These are phyloP conservation scores for Thelonectria rubi DNA, from an alignment of 2,329 filamentous ascomycete genomes.

Conservation along the genomic window DNA sequence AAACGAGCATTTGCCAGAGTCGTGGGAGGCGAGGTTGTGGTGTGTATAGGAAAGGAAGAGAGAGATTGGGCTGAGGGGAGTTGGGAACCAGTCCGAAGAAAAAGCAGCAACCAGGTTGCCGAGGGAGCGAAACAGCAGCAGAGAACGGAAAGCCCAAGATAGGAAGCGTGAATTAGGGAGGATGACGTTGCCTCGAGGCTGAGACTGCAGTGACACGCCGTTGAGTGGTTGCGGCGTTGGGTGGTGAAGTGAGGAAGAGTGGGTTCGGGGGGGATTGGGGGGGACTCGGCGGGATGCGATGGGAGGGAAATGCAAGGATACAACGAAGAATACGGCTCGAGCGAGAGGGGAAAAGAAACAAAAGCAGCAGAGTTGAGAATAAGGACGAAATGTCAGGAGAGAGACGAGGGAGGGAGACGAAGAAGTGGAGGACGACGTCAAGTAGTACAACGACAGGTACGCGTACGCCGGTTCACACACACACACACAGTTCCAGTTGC, in stretches of 20 bases:
- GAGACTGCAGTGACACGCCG: not conserved
- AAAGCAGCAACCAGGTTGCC: not conserved
- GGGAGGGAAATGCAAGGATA: not conserved
- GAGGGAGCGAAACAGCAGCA: not conserved
- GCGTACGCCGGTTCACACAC: not conserved
- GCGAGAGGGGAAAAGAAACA: not conserved
- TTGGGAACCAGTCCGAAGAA: not conserved
- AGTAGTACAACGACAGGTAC: not conserved
- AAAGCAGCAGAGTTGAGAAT: not conserved
- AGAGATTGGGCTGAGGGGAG: not conserved
- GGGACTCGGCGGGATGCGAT: not conserved
- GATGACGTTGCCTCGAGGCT: constrained; percentile 8
- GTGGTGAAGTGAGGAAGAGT: not conserved
- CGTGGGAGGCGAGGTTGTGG: not conserved
- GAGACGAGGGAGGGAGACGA: not conserved
- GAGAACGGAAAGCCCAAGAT: no score
- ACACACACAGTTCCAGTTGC: not conserved
- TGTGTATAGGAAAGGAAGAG: not conserved
- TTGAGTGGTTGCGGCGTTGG: not conserved
- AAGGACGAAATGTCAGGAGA: not conserved
- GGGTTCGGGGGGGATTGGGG: not conserved
- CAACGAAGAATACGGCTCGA: not conserved
- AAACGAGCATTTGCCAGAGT: constrained; percentile 9
- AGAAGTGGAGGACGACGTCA: not conserved
- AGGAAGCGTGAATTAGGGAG: not conserved